Evolutionary conservation across 2,329 filamentous ascomycete species (phyloP), one percentile per base, ranked within the genome.

Genomic region (Pseudopithomyces chartarum): DNA sequence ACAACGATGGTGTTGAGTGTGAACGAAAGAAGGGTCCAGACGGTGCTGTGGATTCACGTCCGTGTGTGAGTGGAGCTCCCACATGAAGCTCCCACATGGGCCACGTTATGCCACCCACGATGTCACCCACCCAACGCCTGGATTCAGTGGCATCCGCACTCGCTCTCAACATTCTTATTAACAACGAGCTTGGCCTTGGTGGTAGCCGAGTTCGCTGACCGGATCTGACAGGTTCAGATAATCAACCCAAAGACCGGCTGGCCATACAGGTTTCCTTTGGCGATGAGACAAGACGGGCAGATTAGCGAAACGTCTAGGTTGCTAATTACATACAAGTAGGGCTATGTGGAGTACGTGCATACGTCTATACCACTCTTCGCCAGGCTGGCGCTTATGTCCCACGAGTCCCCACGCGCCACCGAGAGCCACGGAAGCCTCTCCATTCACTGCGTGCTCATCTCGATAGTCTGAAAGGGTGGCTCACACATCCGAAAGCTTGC

Each of bases 261-360:
- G 13, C 32, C 36, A 23, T 20, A 5, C 2, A 42, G 36, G 33
- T 15, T 38, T 26, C 15, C 29, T 49, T 49, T 36, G 26, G 26
- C 19, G 10, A n/a, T 17, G 32, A 33, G 33, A 49, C 46, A 15
- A 49, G 19, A 36, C 36, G 36, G 47, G 36, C 36, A 50, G 47
- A 50, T 50, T 50, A 50, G 47, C 47, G 47, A 50, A 23, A 50
- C 22, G 36, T 22, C 20, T 1, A 19, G 46, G 20, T 20, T 40
- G 46, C 45, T 32, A 10, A 22, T 38, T 38, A 17, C 36, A 48
- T n/a, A 36, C n/a, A n/a, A n/a, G n/a, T 49, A 49, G 33, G 46
- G 36, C 22, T 22, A 50, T 42, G 47, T 50, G 47, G 47, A 50
- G 34, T 40, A 22, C 47, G 47, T 50, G 47, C 47, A 50, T 50